These are phyloP conservation scores for Tirmania nivea DNA, from an alignment of 495 filamentous ascomycete species.

Conservation along the genomic window DNA sequence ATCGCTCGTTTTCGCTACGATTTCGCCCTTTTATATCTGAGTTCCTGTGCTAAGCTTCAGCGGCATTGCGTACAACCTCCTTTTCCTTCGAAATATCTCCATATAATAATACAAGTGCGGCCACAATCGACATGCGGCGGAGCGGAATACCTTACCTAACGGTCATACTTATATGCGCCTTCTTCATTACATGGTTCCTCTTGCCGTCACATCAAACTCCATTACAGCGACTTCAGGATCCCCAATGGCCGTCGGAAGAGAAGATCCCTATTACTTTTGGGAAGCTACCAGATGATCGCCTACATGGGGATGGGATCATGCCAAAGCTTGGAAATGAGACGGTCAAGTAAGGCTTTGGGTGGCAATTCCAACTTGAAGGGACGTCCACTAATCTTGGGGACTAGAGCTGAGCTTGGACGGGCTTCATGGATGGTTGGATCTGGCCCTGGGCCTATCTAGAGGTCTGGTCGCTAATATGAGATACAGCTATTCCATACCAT, in stretches of 20 bases:
- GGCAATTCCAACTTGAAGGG: background rate
- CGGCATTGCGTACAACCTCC: too few species aligned
- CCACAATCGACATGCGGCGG: background rate
- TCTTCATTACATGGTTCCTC: background rate
- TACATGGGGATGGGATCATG: conserved; percentile 65
- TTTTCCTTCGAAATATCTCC: too few species aligned
- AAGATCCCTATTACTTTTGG: background rate
- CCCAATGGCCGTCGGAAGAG: background rate
- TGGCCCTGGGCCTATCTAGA: conserved; percentile 52
- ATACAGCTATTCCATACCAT: conserved; percentile 76
- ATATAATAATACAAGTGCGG: background rate
- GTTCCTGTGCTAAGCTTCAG: too few species aligned
- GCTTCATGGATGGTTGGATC: conserved; percentile 10
- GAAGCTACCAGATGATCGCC: conserved; percentile 18
- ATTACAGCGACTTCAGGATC: conserved; percentile 6
- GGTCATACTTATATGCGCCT: background rate
- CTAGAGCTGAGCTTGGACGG: conserved; percentile 7
- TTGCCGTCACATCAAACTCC: conserved; percentile 15
- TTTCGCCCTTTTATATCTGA: too few species aligned
- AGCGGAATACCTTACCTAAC: background rate
- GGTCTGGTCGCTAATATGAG: conserved; percentile 38
- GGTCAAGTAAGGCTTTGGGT: conserved; percentile 35
- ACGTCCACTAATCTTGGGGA: background rate
- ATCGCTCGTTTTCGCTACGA: too few species aligned
- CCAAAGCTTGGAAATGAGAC: conserved; percentile 85